phyloP scores from a whole-genome alignment of 192 early-diverging fungal species.

The Lobulomyces angularis region DNA sequence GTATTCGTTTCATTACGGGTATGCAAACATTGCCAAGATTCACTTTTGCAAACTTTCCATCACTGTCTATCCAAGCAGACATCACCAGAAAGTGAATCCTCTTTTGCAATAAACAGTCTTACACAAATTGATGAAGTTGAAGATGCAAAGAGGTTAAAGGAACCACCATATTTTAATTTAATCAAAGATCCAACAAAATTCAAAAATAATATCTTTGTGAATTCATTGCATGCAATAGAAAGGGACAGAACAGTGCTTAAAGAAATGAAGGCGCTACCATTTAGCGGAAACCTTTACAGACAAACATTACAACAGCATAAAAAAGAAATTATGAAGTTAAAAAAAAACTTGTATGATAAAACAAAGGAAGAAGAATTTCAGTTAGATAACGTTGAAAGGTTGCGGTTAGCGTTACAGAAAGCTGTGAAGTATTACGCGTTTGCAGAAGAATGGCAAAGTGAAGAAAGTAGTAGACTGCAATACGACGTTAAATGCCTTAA shows the following conservation, averaged over 20 bases:
- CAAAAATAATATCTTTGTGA: too few species aligned
- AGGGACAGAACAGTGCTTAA: slow-evolving; percentile 18
- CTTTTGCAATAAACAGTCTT: neutral
- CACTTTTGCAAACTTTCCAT: slow-evolving; percentile 30
- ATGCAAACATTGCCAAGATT: slow-evolving; percentile 28
- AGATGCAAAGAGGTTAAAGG: slow-evolving; percentile 16
- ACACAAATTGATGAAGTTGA: slow-evolving; percentile 30
- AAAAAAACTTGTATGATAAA: slow-evolving; percentile 27
- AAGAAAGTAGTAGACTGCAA: slow-evolving; percentile 31
- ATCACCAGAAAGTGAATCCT: neutral
- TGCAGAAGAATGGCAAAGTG: slow-evolving; percentile 46
- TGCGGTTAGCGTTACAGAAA: slow-evolving; percentile 28
- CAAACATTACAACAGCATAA: slow-evolving; percentile 34
- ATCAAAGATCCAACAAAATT: slow-evolving; percentile 30
- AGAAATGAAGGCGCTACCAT: slow-evolving; percentile 7
- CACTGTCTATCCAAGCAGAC: slow-evolving; percentile 25
- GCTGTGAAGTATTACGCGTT: slow-evolving; percentile 42
- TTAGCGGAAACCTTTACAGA: slow-evolving; percentile 27
- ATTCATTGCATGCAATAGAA: too few species aligned
- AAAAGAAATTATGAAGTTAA: slow-evolving; percentile 29
- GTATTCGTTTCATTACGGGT: slow-evolving; percentile 24
- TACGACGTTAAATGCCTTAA: slow-evolving; percentile 36
- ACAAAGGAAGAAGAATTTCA: slow-evolving; percentile 12
- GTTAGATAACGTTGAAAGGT: slow-evolving; percentile 25
- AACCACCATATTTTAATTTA: slow-evolving; percentile 32